These are phyloP conservation scores for Cryptococcus depauperatus DNA, from an alignment of 1,284 basidiomycete species.

Conservation along the genomic window DNA sequence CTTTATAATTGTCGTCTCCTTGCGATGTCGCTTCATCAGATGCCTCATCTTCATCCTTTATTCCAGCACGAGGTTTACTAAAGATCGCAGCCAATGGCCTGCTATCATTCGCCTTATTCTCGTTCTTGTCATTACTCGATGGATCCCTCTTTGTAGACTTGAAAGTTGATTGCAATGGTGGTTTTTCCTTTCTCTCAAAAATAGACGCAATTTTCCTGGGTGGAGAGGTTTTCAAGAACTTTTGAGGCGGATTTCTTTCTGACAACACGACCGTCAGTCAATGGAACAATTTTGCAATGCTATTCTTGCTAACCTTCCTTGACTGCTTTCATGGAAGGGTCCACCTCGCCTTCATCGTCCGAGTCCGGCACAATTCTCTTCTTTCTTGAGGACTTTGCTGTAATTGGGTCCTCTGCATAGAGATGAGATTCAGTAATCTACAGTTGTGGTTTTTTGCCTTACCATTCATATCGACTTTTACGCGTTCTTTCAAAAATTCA, in stretches of 20 bases:
- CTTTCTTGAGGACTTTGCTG: no score
- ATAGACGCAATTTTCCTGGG: conserved; percentile 19
- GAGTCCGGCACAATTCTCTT: conserved; percentile 58
- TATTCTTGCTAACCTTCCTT: background rate
- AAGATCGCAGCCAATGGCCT: conserved; percentile 45
- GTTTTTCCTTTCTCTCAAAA: conserved; percentile 20
- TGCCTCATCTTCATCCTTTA: conserved; percentile 28
- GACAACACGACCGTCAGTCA: background rate
- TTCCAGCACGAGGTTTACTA: conserved; percentile 33
- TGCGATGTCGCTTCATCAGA: conserved; percentile 22
- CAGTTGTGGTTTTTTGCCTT: no score
- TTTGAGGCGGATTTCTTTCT: conserved; percentile 29
- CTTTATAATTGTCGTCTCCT: conserved; percentile 47
- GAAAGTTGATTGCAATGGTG: no score
- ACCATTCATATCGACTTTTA: no score
- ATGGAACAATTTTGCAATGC: background rate
- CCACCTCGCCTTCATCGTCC: conserved; percentile 55
- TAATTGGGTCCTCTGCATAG: no score
- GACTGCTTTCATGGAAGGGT: background rate
- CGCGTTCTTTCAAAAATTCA: no score
- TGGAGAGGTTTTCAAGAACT: conserved; percentile 27
- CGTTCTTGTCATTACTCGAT: conserved; percentile 1
- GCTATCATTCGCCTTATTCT: conserved; percentile 5
- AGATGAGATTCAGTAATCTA: no score
- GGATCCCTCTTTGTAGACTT: conserved; percentile 9